Evolutionary conservation across 2,329 filamentous ascomycete species (phyloP), one percentile per base, ranked within the genome.

Genomic region (Pseudocercospora vitis): DNA sequence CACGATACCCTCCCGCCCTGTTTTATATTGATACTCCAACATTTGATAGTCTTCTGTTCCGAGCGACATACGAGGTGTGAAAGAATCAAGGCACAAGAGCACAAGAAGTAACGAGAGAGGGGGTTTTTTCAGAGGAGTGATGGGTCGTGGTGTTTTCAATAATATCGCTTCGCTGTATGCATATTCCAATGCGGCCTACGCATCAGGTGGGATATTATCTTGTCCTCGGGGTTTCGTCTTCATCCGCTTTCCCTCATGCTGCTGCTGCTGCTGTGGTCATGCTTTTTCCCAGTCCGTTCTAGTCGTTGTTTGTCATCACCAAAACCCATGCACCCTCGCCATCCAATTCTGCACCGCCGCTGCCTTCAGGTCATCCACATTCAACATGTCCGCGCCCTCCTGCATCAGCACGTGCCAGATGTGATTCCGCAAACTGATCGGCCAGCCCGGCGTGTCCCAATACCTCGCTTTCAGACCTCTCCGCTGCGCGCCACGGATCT

Each of bases 381-480:
- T 84, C 48, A 84, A 61, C 35, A 80, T 73, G 63, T 82, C 80
- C 8, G 77, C 80, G 0, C 80, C 52, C 28, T 82, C 79, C 24
- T 73, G 68, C 8, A 78, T 73, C 14, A 84, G 64, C 16, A 80
- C 69, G 6, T 73, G 71, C 81, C 81, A 84, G 12, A 84, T 66
- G 47, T 76, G 73, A 61, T 83, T 80, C 39, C 81, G 68, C 64
- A 81, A 58, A 33, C 73, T 73, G 4, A 76, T 67, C 1, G 81
- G 81, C 81, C 81, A 84, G 49, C 65, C 70, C 0, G 81, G 81
- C 8, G 80, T 73, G 19, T 73, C 72, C 81, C 81, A 84, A 59
- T 83, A 84, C 44, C 81, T 67, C 1, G 76, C 76, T 59, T 81
- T 81, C 37, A 84, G 64, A 0, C 81, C 81, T 7, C 74, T 70